A percentile compares a stretch with the other conserved stretches of the same genome.
Conservation (phyloP, 1,284 basidiomycete genomes). For the Melampsora americana region DNA sequence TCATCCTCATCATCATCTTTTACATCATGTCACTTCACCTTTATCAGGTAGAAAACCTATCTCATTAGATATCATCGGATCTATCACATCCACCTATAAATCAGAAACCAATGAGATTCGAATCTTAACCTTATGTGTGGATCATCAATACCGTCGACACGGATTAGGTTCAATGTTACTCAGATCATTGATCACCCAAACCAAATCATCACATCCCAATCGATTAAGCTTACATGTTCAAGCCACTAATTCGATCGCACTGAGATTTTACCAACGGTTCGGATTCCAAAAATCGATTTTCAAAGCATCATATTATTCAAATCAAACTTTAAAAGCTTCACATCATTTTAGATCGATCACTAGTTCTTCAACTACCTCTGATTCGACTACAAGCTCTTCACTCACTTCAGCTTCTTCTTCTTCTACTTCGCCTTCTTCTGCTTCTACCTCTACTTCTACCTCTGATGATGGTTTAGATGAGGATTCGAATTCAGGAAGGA, state of each 20-base stretch:
- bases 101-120: neutral
- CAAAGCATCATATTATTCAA: conserved; percentile 24
- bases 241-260: conserved; percentile 15
- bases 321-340: conserved; percentile 15
- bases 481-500: no score
- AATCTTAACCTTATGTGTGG: conserved; percentile 25
- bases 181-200: conserved; percentile 1
- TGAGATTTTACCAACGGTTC: neutral
- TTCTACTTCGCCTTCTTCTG: no score
- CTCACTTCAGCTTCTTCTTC: no score
- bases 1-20: neutral
- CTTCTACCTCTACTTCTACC: no score
- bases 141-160: neutral
- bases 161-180: conserved; percentile 21
- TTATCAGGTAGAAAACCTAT: conserved; percentile 30
- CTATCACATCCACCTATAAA: conserved; percentile 5
- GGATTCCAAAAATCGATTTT: conserved; percentile 4
- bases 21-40: conserved; percentile 28
- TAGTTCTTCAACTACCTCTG: no score
- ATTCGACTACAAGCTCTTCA: no score
- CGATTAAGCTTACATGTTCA: conserved; percentile 17
- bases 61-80: conserved; percentile 24
- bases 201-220: neutral
- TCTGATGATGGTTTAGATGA: no score
- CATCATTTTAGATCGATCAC: neutral